A percentile compares a stretch with the other conserved stretches of the same genome.
Evolutionary conservation across 441 rosid genomes (phyloP).

Genomic region (Eruca vesicaria): DNA sequence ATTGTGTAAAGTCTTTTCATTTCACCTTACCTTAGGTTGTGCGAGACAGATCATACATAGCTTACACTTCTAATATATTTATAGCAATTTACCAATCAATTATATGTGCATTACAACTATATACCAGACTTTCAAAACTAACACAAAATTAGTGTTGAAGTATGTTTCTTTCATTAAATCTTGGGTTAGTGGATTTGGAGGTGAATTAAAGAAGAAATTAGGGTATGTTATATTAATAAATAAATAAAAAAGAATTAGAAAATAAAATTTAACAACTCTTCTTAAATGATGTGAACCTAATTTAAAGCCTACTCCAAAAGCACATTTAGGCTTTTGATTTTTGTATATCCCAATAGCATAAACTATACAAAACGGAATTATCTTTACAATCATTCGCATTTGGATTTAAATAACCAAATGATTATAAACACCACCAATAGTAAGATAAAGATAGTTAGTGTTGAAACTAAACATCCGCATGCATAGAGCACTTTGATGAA

Average conservation of each 20-base stretch:
- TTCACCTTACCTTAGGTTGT: constrained; percentile 23
- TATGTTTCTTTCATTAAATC: background rate
- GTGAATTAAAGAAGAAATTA: background rate
- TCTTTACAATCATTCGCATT: constrained; percentile 29
- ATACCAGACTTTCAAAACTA: background rate
- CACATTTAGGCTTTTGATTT: constrained; percentile 26
- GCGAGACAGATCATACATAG: constrained; percentile 23
- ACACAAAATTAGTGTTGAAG: background rate
- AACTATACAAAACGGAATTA: constrained; percentile 4
- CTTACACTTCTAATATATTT: constrained; percentile 2
- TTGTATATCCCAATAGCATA: constrained; percentile 12
- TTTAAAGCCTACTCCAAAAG: constrained; percentile 24
- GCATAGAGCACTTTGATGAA: constrained; percentile 19
- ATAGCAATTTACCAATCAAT: background rate
- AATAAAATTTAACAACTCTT: background rate
- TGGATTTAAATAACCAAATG: constrained; percentile 16
- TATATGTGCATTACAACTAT: background rate
- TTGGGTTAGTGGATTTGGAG: background rate
- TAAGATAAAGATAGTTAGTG: constrained; percentile 28
- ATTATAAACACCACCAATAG: constrained; percentile 25
- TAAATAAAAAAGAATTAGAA: background rate
- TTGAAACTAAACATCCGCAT: constrained; percentile 28
- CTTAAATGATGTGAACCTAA: constrained; percentile 8
- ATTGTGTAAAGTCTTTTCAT: constrained; percentile 22
- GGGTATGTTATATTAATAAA: too few relatives aligned